phyloP scores from a whole-genome alignment of 352 stramenopile species.

The Phytopythium oedochilum region DNA sequence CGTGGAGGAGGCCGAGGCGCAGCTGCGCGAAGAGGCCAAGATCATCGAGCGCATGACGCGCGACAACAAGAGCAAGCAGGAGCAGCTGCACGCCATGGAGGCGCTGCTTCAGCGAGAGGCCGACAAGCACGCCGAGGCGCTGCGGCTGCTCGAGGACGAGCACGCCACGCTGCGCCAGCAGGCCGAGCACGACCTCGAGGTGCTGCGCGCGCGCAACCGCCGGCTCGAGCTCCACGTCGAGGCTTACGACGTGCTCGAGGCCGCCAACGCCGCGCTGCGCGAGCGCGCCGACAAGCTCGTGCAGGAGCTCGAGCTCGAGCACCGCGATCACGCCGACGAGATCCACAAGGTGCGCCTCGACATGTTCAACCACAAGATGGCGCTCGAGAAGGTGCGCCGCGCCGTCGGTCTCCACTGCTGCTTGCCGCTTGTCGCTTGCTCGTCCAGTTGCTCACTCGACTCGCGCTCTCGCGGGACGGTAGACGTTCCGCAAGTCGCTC shows the following conservation, averaged over 20 bases:
- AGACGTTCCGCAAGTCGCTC: constrained; percentile 72
- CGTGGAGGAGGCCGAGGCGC: constrained; percentile 66
- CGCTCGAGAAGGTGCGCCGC: constrained; percentile 55
- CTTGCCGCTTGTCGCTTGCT: neutral
- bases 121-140: constrained; percentile 52
- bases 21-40: constrained; percentile 73
- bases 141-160: constrained; percentile 59
- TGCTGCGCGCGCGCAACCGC: constrained; percentile 46
- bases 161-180: constrained; percentile 51
- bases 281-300: constrained; percentile 57
- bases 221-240: constrained; percentile 69
- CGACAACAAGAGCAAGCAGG: constrained; percentile 68
- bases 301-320: constrained; percentile 62
- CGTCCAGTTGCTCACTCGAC: neutral
- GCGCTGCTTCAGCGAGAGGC: constrained; percentile 49
- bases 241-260: constrained; percentile 61
- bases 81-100: constrained; percentile 70
- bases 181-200: constrained; percentile 53
- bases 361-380: constrained; percentile 87
- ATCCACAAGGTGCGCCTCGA: constrained; percentile 76
- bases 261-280: constrained; percentile 44
- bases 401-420: neutral
- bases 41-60: constrained; percentile 80
- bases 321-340: constrained; percentile 57
- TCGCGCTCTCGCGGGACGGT: neutral